Evolutionary conservation across 176 grass and related monocot species (phyloP).

Genomic region (Alloteropsis semialata): DNA sequence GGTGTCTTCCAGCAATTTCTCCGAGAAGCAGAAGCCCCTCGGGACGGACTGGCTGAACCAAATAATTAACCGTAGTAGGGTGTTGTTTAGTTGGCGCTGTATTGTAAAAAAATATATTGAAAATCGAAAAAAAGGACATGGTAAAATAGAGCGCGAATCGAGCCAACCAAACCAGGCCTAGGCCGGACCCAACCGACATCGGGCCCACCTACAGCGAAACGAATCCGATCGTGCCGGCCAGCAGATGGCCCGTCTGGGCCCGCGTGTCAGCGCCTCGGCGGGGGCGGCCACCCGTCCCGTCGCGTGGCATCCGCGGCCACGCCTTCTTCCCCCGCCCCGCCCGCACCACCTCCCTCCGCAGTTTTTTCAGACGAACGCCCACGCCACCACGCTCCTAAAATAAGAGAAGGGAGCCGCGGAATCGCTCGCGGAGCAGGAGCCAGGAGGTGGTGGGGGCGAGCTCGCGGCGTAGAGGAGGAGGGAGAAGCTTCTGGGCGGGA

Average conservation of each 20-base stretch:
- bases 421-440: background rate
- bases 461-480: background rate
- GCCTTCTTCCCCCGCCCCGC: no score
- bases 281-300: conserved; percentile 23
- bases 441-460: background rate
- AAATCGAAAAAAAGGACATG: no score
- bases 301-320: conserved; percentile 11
- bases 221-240: background rate
- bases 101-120: no score
- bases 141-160: no score
- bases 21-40: background rate
- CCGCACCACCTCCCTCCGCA: background rate
- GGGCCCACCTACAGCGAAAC: background rate
- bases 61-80: background rate
- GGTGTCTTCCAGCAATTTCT: conserved; percentile 29
- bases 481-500: background rate
- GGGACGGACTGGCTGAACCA: background rate
- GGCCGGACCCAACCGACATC: background rate
- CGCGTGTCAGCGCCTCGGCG: background rate
- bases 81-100: no score
- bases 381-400: conserved; percentile 4
- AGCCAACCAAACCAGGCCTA: no score
- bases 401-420: background rate
- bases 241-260: background rate
- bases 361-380: conserved; percentile 2